A percentile compares a stretch with the other conserved stretches of the same genome.
phyloP scores from a whole-genome alignment of 805 yeast species.

The Candida tibetensis region DNA sequence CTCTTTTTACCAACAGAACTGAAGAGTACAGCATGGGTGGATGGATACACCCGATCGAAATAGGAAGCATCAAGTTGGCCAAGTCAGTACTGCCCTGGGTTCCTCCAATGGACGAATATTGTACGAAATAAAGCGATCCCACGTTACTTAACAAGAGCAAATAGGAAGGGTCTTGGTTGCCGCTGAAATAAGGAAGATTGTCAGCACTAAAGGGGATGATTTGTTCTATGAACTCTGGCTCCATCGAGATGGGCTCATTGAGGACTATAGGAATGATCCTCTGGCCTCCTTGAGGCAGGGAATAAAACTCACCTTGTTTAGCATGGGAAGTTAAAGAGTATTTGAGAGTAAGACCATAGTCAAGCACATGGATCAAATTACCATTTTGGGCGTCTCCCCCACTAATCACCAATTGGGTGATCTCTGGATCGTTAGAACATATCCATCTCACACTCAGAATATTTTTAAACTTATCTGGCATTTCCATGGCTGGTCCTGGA shows the following conservation, averaged over 20 bases:
- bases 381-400: slow-evolving; percentile 55
- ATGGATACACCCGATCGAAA: slow-evolving; percentile 73
- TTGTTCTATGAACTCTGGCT: slow-evolving; percentile 22
- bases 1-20: slow-evolving; percentile 52
- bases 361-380: slow-evolving; percentile 47
- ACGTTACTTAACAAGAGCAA: slow-evolving; percentile 56
- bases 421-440: slow-evolving; percentile 75
- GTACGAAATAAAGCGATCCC: slow-evolving; percentile 63
- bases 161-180: slow-evolving; percentile 72
- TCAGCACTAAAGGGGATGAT: slow-evolving; percentile 34
- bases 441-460: slow-evolving; percentile 70
- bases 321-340: slow-evolving; percentile 81
- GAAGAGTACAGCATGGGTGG: slow-evolving; percentile 62
- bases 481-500: slow-evolving; percentile 36
- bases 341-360: slow-evolving; percentile 77
- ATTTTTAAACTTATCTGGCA: slow-evolving; percentile 26
- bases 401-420: slow-evolving; percentile 66
- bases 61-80: slow-evolving; percentile 60
- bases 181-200: slow-evolving; percentile 71
- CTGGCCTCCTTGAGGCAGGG: slow-evolving; percentile 49
- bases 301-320: slow-evolving; percentile 75
- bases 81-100: slow-evolving; percentile 19
- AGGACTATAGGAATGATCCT: slow-evolving; percentile 27
- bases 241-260: slow-evolving; percentile 14
- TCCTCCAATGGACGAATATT: slow-evolving; percentile 42